Evolutionary conservation across 2,329 filamentous ascomycete species (phyloP).

Genomic region (Exserohilum turcica): DNA sequence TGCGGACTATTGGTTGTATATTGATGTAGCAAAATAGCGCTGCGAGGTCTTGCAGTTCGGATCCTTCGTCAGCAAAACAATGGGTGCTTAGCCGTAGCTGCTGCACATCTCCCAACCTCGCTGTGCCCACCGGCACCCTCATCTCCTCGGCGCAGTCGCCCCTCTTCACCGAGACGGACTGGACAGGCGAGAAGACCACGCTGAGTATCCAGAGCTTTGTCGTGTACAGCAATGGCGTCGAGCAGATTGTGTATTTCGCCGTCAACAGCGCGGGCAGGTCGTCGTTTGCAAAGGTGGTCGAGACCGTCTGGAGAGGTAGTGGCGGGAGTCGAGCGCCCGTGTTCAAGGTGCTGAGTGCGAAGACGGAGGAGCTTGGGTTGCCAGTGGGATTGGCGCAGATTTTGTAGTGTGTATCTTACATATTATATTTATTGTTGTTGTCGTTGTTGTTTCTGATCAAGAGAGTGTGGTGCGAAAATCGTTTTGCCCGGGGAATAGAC

Average conservation of each 20-base stretch:
- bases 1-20: neutral
- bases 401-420: neutral
- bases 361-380: slow-evolving; percentile 11
- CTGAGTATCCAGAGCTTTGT: slow-evolving; percentile 17
- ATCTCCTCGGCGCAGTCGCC: slow-evolving; percentile 12
- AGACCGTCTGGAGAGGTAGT: slow-evolving; percentile 11
- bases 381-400: slow-evolving; percentile 19
- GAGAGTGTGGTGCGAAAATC: too few relatives aligned
- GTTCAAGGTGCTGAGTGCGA: slow-evolving; percentile 12
- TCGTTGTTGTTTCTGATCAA: too few relatives aligned
- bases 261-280: slow-evolving; percentile 9
- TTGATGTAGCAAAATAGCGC: neutral
- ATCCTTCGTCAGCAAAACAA: neutral
- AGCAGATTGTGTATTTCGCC: slow-evolving; percentile 14
- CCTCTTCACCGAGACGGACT: slow-evolving; percentile 17
- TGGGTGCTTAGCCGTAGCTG: neutral
- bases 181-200: slow-evolving; percentile 11
- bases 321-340: slow-evolving; percentile 4
- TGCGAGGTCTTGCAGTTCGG: neutral
- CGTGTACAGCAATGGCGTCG: slow-evolving; percentile 4
- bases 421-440: too few relatives aligned
- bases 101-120: neutral
- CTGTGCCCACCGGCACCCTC: neutral
- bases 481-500: too few relatives aligned
- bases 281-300: slow-evolving; percentile 19